Percentiles rank a stretch among this genome's conserved stretches.
Conservation (phyloP, 306 rosid genomes). For the Ziziphus jujuba region DNA sequence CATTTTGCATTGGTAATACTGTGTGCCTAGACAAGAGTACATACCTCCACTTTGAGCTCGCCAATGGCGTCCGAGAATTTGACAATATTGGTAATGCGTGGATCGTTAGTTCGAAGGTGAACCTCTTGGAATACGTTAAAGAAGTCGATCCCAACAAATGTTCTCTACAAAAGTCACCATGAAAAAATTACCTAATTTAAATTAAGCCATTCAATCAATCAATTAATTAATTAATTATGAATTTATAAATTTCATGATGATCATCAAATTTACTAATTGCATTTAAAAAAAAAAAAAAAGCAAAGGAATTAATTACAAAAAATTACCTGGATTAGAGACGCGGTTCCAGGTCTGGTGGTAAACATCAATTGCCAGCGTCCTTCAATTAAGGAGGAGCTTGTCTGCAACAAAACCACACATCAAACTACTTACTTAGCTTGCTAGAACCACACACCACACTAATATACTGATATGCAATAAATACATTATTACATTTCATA, state of each 20-base stretch:
- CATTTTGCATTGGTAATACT: neutral
- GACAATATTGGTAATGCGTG: constrained; percentile 78
- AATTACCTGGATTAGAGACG: constrained; percentile 83
- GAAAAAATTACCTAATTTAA: constrained; percentile 20
- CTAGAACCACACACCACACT: too few relatives aligned
- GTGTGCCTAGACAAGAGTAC: neutral
- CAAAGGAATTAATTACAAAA: too few relatives aligned
- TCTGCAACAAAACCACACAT: constrained; percentile 42
- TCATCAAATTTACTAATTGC: too few relatives aligned
- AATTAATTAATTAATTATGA: too few relatives aligned
- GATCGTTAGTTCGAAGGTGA: constrained; percentile 74
- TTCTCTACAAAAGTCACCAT: constrained; percentile 62
- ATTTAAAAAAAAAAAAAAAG: too few relatives aligned
- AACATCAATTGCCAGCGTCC: constrained; percentile 93
- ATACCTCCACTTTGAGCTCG: constrained; percentile 98
- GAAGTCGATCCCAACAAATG: constrained; percentile 92
- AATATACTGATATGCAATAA: too few relatives aligned
- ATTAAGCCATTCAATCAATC: constrained; percentile 14
- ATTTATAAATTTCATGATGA: too few relatives aligned
- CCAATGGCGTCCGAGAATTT: constrained; percentile 89
- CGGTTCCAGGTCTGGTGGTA: constrained; percentile 92
- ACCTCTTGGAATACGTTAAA: constrained; percentile 93
- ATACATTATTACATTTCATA: too few relatives aligned
- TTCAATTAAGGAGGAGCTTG: constrained; percentile 70
- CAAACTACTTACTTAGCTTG: neutral